A percentile compares a stretch with the other conserved stretches of the same genome.
Conservation (phyloP, 345 rosid genomes). For the Ceriops tagal region DNA sequence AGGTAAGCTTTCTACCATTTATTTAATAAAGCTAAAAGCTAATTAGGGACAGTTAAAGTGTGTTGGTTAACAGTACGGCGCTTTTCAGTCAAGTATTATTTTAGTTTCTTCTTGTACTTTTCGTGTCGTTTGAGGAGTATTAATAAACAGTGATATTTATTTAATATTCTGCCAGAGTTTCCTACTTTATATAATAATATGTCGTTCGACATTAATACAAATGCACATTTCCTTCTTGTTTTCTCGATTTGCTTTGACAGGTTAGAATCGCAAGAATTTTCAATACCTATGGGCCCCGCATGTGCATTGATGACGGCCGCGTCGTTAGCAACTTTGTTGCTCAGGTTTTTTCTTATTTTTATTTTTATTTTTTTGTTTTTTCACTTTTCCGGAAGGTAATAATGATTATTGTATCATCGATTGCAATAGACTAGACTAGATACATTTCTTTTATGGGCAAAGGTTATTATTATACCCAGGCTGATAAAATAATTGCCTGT, state of each 20-base stretch:
- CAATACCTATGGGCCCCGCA: constrained; percentile 94
- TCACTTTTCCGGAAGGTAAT: neutral
- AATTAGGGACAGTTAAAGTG: too few relatives aligned
- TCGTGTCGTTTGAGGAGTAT: too few relatives aligned
- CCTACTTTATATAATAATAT: neutral
- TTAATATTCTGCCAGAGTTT: neutral
- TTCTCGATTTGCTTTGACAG: constrained; percentile 28
- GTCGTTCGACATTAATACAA: too few relatives aligned
- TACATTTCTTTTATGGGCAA: neutral
- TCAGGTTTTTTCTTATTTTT: constrained; percentile 55
- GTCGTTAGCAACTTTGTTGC: constrained; percentile 99
- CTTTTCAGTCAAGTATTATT: too few relatives aligned
- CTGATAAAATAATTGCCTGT: neutral
- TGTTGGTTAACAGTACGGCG: too few relatives aligned
- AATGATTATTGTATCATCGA: neutral
- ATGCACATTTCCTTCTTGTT: neutral
- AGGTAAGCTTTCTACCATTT: constrained; percentile 37
- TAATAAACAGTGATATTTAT: too few relatives aligned
- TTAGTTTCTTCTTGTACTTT: too few relatives aligned
- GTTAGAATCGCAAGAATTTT: constrained; percentile 95
- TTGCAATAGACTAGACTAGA: neutral
- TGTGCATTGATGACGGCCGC: constrained; percentile 99
- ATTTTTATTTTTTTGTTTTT: neutral
- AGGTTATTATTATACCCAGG: neutral
- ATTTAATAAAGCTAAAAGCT: too few relatives aligned